These are phyloP conservation scores for Collybiopsis luxurians DNA, from an alignment of 768 basidiomycete species.

Conservation along the genomic window DNA sequence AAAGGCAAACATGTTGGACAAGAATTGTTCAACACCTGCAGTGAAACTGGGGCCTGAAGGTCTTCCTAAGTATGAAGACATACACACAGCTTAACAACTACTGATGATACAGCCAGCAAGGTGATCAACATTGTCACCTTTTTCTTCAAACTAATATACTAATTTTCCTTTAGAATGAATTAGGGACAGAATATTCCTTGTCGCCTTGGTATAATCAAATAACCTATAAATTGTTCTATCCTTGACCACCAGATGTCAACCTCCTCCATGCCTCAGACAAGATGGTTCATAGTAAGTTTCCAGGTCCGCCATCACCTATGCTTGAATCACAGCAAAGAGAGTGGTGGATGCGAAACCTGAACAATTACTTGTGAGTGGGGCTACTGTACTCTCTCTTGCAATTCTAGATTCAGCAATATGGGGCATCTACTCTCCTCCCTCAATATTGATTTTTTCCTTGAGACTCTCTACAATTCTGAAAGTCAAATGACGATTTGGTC, in stretches of 20 bases:
- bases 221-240: slow-evolving; percentile 32
- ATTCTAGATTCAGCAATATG: slow-evolving; percentile 57
- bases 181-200: slow-evolving; percentile 6
- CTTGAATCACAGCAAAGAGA: slow-evolving; percentile 31
- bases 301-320: slow-evolving; percentile 29
- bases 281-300: slow-evolving; percentile 28
- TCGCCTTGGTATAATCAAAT: slow-evolving; percentile 34
- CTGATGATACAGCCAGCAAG: slow-evolving; percentile 9
- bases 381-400: neutral
- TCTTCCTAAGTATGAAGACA: neutral
- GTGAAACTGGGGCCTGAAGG: slow-evolving; percentile 11
- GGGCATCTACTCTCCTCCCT: slow-evolving; percentile 71
- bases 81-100: slow-evolving; percentile 20
- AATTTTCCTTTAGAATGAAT: slow-evolving; percentile 21
- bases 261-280: slow-evolving; percentile 29
- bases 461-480: slow-evolving; percentile 48
- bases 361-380: slow-evolving; percentile 37
- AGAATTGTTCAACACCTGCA: slow-evolving; percentile 20
- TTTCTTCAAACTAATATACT: neutral
- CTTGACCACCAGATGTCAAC: slow-evolving; percentile 36
- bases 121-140: neutral
- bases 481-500: slow-evolving; percentile 62
- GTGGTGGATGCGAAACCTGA: slow-evolving; percentile 45
- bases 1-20: slow-evolving; percentile 37
- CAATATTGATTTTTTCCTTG: slow-evolving; percentile 52